Evolutionary conservation across 495 filamentous ascomycete genomes (phyloP).

Genomic region (Penicillium argentinense): DNA sequence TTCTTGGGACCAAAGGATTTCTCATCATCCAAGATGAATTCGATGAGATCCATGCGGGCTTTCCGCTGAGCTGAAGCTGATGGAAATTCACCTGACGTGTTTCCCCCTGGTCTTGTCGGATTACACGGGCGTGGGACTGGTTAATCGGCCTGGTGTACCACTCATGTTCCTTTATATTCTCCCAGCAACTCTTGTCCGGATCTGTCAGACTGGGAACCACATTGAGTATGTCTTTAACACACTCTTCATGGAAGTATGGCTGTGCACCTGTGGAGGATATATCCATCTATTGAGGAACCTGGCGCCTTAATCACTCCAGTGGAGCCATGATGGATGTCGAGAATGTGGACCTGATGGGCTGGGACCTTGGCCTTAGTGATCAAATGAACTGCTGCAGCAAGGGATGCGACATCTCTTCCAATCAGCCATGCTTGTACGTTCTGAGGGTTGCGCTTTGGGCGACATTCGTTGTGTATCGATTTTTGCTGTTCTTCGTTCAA

Average conservation of each 20-base stretch:
- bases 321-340: not conserved
- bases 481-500: too few relatives aligned
- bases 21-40: not conserved
- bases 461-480: too few relatives aligned
- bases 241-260: not conserved
- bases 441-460: constrained; percentile 2
- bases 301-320: not conserved
- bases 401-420: constrained; percentile 44
- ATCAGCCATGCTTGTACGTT: constrained; percentile 38
- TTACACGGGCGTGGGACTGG: not conserved
- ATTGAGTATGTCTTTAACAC: not conserved
- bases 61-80: not conserved
- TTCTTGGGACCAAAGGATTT: not conserved
- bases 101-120: not conserved
- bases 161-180: not conserved
- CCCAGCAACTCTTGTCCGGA: not conserved
- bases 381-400: constrained; percentile 37
- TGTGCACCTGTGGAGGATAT: not conserved
- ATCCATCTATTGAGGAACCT: not conserved
- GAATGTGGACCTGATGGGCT: not conserved
- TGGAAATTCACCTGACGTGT: not conserved
- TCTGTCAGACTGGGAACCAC: not conserved
- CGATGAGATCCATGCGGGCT: not conserved
- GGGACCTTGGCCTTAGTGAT: constrained; percentile 32
- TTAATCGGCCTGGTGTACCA: not conserved